Conservation (phyloP, 495 filamentous ascomycete species). For the Penicillium dipodomyicola region DNA sequence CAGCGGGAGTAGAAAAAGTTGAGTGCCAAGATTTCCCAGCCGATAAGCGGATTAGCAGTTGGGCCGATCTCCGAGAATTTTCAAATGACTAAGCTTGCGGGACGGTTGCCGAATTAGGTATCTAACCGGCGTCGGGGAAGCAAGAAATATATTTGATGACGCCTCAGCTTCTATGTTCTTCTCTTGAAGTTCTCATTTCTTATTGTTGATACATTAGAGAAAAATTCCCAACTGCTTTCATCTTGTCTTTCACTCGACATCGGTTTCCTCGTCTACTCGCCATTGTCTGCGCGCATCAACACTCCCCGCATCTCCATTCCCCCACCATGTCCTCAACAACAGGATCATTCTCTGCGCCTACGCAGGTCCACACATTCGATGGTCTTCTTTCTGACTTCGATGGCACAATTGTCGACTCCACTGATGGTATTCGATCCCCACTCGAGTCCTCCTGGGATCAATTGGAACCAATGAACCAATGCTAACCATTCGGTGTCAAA, state of each 20-base stretch:
- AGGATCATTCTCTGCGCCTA: slow-evolving; percentile 56
- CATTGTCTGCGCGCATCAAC: background rate
- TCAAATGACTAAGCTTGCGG: slow-evolving; percentile 15
- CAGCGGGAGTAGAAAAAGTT: slow-evolving; percentile 29
- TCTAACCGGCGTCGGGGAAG: background rate
- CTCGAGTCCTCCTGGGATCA: background rate
- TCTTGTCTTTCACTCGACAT: background rate
- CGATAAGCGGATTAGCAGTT: slow-evolving; percentile 44
- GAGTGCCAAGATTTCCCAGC: slow-evolving; percentile 41
- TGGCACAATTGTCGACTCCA: slow-evolving; percentile 54
- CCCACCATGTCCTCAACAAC: slow-evolving; percentile 34
- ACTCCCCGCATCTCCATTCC: slow-evolving; percentile 18
- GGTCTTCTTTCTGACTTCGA: slow-evolving; percentile 93
- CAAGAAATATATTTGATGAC: slow-evolving; percentile 2
- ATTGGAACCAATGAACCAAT: slow-evolving; percentile 2
- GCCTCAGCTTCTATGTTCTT: background rate
- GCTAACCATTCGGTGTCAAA: slow-evolving; percentile 9
- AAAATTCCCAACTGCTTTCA: background rate
- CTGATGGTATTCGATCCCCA: slow-evolving; percentile 33
- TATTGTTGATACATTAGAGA: too few relatives aligned
- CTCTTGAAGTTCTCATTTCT: background rate
- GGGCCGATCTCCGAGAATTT: slow-evolving; percentile 39
- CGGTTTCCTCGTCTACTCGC: slow-evolving; percentile 2
- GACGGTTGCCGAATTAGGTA: slow-evolving; percentile 15
- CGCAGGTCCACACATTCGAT: slow-evolving; percentile 62